These are phyloP conservation scores for Termitomyces eurrhizus DNA, from an alignment of 768 basidiomycete genomes.

Conservation along the genomic window DNA sequence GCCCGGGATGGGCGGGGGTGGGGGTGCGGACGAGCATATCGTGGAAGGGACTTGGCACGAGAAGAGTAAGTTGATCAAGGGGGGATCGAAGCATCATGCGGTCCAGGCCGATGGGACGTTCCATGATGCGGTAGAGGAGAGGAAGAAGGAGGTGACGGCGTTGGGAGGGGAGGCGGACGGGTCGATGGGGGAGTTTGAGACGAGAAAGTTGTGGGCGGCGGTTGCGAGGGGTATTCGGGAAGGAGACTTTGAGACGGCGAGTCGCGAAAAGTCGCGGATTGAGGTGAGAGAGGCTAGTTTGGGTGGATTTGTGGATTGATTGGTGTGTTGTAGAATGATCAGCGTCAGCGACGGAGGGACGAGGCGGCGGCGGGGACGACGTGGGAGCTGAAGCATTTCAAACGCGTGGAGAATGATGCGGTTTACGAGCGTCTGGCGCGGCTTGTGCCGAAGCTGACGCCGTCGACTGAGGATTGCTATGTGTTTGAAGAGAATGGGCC, in stretches of 20 bases:
- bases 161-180: slow-evolving; percentile 49
- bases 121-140: slow-evolving; percentile 63
- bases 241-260: slow-evolving; percentile 90
- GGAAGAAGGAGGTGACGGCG: slow-evolving; percentile 75
- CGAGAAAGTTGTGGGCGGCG: slow-evolving; percentile 74
- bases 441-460: slow-evolving; percentile 51
- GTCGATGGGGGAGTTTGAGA: slow-evolving; percentile 81
- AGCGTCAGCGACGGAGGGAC: slow-evolving; percentile 83
- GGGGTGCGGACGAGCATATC: slow-evolving; percentile 36
- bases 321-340: slow-evolving; percentile 66
- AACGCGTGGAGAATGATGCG: slow-evolving; percentile 62
- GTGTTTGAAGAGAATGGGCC: slow-evolving; percentile 65
- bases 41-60: slow-evolving; percentile 84
- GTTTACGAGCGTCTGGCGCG: slow-evolving; percentile 67
- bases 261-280: slow-evolving; percentile 82
- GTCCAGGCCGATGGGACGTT: slow-evolving; percentile 41
- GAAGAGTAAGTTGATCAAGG: slow-evolving; percentile 48
- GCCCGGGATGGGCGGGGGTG: slow-evolving; percentile 6
- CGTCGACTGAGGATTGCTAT: slow-evolving; percentile 75
- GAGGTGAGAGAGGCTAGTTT: slow-evolving; percentile 54
- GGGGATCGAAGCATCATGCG: slow-evolving; percentile 14
- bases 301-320: background rate
- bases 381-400: slow-evolving; percentile 81
- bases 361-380: slow-evolving; percentile 67
- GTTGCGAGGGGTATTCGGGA: slow-evolving; percentile 90